Conservation (phyloP, 2,329 filamentous ascomycete species). For the Biscogniauxia mediterranea region DNA sequence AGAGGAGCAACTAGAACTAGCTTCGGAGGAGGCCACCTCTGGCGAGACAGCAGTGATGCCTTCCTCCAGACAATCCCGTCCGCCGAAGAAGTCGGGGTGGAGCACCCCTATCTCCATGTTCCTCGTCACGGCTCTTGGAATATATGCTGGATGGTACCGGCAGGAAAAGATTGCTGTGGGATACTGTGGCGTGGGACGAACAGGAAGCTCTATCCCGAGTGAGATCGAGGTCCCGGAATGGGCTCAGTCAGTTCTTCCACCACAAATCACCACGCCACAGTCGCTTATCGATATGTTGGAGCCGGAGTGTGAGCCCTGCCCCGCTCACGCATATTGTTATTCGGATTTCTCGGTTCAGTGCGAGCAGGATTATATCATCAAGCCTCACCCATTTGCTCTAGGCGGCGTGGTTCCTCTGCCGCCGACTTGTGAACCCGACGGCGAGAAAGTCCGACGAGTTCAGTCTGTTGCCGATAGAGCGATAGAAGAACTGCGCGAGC, state of each 20-base stretch:
- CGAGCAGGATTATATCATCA: conserved; percentile 82
- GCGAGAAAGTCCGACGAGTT: conserved; percentile 83
- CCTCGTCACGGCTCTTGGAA: conserved; percentile 64
- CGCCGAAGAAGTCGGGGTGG: conserved; percentile 43
- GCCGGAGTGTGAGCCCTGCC: conserved; percentile 87
- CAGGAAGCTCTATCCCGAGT: conserved; percentile 52
- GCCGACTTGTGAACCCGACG: conserved; percentile 92
- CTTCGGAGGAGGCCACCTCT: conserved; percentile 62
- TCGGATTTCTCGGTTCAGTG: conserved; percentile 74
- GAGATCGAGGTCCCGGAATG: conserved; percentile 42
- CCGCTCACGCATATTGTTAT: conserved; percentile 86
- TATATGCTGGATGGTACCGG: conserved; percentile 80
- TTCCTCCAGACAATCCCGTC: conserved; percentile 36
- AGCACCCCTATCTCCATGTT: conserved; percentile 70
- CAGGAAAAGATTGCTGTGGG: conserved; percentile 96
- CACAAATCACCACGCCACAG: conserved; percentile 67
- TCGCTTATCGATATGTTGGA: conserved; percentile 67
- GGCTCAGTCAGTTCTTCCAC: conserved; percentile 37
- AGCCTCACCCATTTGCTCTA: conserved; percentile 78
- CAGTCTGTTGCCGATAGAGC: conserved; percentile 85
- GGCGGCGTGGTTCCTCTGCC: conserved; percentile 79
- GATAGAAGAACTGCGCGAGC: conserved; percentile 80
- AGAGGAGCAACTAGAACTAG: conserved; percentile 79
- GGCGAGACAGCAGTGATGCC: conserved; percentile 48
- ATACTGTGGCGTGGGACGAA: conserved; percentile 82